Base-by-base conservation (phyloP, 2,329 filamentous ascomycete genomes). In the Nannizzia gypsea region DNA sequence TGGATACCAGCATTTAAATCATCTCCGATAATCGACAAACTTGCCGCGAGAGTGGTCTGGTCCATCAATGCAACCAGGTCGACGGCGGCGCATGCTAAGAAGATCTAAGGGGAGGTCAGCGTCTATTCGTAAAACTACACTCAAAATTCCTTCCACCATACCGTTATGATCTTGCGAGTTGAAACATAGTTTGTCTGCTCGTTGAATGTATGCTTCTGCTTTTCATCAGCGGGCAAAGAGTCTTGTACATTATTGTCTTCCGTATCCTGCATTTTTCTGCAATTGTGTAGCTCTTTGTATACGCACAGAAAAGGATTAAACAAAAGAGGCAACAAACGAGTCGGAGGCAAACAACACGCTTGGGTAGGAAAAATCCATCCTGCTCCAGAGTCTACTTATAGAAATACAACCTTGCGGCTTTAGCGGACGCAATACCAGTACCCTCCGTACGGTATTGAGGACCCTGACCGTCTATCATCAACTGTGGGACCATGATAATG, bases 151-250 rank as follows among this genome's bases (percentile, higher is more conserved):
- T 2, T 22, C 22, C 20, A 20, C 20, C 44, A 61, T 68, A 80
- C 79, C n/a, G 74, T 81, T 63, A 81, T 77, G 56, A 82, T 81
- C 1, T 72, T 79, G 24, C 72, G 71, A 56, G 66, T 74, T 3
- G 79, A 77, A 2, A 81, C 78, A 71, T 81, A 82, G 63, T 81
- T 80, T 15, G 80, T 81, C 66, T 82, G 80, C 63, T 82, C 80
- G 46, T 80, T 81, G 68, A 82, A 81, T 22, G 71, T 67, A 54
- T 71, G 68, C 17, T 24, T 36, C 8, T 40, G 38, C 31, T 67
- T 68, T 3, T 56, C 59, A 15, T 62, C 63, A 3, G 69, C 63
- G 0, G 64, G 63, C 4, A 13, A 22, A 20, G 22, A 13, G 3
- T 28, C 44, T 50, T 26, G 20, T 24, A 5, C 5, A 15, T 9